These are phyloP conservation scores for Boletus vinaceobasis DNA, from an alignment of 768 basidiomycete genomes.

Conservation along the genomic window DNA sequence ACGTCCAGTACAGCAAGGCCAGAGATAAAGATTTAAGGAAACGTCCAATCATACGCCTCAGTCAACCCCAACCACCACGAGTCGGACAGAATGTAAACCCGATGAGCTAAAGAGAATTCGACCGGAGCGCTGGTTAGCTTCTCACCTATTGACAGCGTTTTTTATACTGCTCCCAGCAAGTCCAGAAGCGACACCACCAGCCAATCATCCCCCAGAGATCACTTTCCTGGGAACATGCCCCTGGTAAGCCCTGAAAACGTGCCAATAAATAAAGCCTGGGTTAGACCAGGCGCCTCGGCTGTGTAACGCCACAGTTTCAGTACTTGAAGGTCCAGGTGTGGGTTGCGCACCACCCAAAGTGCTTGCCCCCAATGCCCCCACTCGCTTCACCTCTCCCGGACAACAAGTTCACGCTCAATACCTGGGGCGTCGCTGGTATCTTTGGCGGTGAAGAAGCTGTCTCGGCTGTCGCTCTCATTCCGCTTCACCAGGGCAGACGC, in stretches of 20 bases:
- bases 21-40: too few species aligned
- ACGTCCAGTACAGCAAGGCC: too few species aligned
- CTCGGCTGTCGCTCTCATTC: constrained; percentile 29
- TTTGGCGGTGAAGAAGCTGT: constrained; percentile 35
- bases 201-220: not conserved
- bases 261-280: not conserved
- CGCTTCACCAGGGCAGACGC: constrained; percentile 25
- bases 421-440: constrained; percentile 33
- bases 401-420: constrained; percentile 23
- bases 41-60: too few species aligned
- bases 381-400: constrained; percentile 5
- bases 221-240: not conserved
- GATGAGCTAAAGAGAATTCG: too few species aligned
- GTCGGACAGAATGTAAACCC: too few species aligned
- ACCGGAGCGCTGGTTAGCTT: too few species aligned
- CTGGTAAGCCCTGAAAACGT: not conserved
- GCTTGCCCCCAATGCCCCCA: constrained; percentile 9
- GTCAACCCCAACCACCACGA: too few species aligned
- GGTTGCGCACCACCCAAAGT: too few species aligned
- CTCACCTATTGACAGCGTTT: too few species aligned
- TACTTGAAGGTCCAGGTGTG: not conserved
- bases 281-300: not conserved
- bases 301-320: too few species aligned
- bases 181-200: too few species aligned
- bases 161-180: too few species aligned